Base-by-base conservation (phyloP, 2,329 filamentous ascomycete species). In the Diaporthe vexans region DNA sequence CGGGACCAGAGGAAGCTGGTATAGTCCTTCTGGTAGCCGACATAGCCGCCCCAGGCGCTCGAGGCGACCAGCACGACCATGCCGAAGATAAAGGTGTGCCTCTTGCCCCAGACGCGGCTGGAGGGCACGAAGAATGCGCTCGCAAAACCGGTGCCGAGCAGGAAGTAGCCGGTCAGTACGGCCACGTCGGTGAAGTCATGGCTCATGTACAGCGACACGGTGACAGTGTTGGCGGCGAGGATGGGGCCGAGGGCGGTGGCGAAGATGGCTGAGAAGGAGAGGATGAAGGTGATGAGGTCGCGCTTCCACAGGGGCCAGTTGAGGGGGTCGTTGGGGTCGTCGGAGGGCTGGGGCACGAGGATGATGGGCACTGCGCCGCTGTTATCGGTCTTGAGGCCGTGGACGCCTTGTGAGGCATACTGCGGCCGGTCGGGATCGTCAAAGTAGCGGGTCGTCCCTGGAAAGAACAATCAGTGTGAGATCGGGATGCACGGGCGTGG, bases 91-190 rank as follows among this genome's bases (percentile, higher is more conserved):
- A 97, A 98, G 21, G 95, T 85, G 85, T 98, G 96, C 54, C 95
- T 90, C 84, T 98, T 98, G 52, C 96, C 96, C 94, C 94, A 98
- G 76, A 98, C 93, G 73, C 95, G 91, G 26, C 94, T 95, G 0
- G 93, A 94, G 0, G 96, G 94, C 3, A 98, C 95, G 83, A 95
- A 95, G 77, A 98, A 88, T 82, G 97, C 91, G 68, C 94, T 95
- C 1, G 93, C 93, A 19, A 95, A 86, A 15, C 94, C 95, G 3
- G 95, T 94, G 26, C 95, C 96, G 37, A 95, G 90, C 26, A 98
- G 88, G 82, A 95, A 95, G 83, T 95, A 97, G 71, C 95, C 95
- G 0, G 95, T 98, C 54, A 98, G 85, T 17, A 97, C 86, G 4
- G 95, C 95, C 74, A 95, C 91, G 57, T 92, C 86, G n/a, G 93